Base-by-base conservation (phyloP, 2,329 filamentous ascomycete species). In the Hymenoscyphus fructigenus region DNA sequence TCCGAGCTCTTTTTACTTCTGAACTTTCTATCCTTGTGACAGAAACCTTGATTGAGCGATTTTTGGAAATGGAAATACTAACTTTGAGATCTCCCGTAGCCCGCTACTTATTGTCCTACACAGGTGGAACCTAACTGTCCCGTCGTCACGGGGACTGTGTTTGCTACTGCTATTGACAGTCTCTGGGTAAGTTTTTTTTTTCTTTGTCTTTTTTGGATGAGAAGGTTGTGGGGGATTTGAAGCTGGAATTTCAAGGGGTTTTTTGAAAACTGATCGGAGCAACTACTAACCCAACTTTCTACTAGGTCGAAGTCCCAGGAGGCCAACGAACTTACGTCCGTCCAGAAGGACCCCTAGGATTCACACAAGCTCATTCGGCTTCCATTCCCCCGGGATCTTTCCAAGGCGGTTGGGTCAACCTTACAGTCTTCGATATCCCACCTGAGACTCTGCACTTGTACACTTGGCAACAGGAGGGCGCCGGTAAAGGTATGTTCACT, bases 261-360 rank as follows among this genome's bases (percentile, higher is more conserved):
- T n/a, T n/a, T n/a, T n/a, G n/a, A n/a, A n/a, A n/a, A n/a, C n/a
- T n/a, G n/a, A n/a, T n/a, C n/a, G n/a, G n/a, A n/a, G n/a, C n/a
- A n/a, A n/a, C n/a, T n/a, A n/a, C n/a, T n/a, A n/a, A n/a, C n/a
- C n/a, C n/a, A n/a, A n/a, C n/a, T n/a, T 32, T 32, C 29, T 36
- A 10, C 14, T 44, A 79, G 77, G 82, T 85, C 36, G 73, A 80
- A 32, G 87, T 89, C 3, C 87, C 88, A 5, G 87, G 87, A 29
- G 88, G 88, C 29, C 87, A 91, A 71, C 76, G 80, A 64, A 80
- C 88, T 69, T 90, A 86, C 74, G 79, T 90, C 64, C 78, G 77
- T 3, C 78, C 82, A 3, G 75, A 79, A 29, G 88, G 87, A 6
- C 77, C 80, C 9, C 74, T 90, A 64, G 78, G 80, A 63, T 90